Evolutionary conservation across 1,284 basidiomycete genomes (phyloP).

Genomic region (Malassezia japonica): DNA sequence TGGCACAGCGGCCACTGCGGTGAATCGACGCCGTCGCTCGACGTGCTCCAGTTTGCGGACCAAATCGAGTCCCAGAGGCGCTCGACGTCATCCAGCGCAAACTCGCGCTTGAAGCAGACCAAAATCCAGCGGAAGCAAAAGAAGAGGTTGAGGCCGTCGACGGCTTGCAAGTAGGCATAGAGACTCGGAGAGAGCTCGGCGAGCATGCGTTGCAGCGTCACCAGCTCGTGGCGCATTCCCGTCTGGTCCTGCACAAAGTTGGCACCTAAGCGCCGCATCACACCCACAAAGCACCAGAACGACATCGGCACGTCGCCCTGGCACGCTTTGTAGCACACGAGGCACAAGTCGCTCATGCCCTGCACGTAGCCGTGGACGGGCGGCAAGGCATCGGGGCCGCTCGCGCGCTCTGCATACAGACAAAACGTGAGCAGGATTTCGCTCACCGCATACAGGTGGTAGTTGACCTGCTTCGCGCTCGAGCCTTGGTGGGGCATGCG

Average conservation of each 20-base stretch:
- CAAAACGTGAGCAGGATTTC: slow-evolving; percentile 75
- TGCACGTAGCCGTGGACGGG: slow-evolving; percentile 61
- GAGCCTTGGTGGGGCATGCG: slow-evolving; percentile 41
- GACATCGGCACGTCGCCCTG: slow-evolving; percentile 76
- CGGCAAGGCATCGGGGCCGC: neutral
- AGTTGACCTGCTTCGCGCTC: slow-evolving; percentile 66
- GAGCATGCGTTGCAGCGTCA: slow-evolving; percentile 79
- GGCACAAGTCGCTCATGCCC: slow-evolving; percentile 94
- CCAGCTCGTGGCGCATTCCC: slow-evolving; percentile 89
- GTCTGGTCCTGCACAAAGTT: slow-evolving; percentile 94
- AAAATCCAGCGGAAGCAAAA: slow-evolving; percentile 80
- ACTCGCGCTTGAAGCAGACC: slow-evolving; percentile 60
- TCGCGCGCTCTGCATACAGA: slow-evolving; percentile 21
- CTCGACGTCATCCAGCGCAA: slow-evolving; percentile 76
- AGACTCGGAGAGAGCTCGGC: slow-evolving; percentile 81
- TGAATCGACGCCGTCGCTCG: slow-evolving; percentile 9
- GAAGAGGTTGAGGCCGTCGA: slow-evolving; percentile 84
- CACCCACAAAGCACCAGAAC: slow-evolving; percentile 88
- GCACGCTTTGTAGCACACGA: slow-evolving; percentile 84
- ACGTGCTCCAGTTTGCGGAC: slow-evolving; percentile 28
- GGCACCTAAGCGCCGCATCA: slow-evolving; percentile 90
- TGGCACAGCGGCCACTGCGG: slow-evolving; percentile 6
- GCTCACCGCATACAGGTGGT: slow-evolving; percentile 69
- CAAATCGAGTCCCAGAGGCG: slow-evolving; percentile 67
- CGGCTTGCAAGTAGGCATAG: slow-evolving; percentile 59